phyloP scores from a whole-genome alignment of 768 basidiomycete genomes.

The Phylloporus sp. region DNA sequence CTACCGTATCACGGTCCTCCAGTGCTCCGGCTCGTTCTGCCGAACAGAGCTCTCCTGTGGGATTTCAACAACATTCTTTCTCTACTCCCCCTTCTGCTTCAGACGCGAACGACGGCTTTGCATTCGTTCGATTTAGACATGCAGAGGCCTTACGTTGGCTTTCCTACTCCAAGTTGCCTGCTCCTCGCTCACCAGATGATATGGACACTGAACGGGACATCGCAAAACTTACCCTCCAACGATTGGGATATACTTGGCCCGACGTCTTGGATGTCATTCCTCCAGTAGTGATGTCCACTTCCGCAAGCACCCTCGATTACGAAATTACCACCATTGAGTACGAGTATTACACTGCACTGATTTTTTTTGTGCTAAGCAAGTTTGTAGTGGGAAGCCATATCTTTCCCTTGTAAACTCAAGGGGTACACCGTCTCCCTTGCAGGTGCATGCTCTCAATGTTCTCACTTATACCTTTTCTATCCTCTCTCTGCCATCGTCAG shows the following conservation, averaged over 20 bases:
- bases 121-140: constrained; percentile 23
- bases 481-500: constrained; percentile 50
- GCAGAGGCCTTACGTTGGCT: constrained; percentile 24
- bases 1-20: constrained; percentile 12
- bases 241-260: constrained; percentile 42
- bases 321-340: constrained; percentile 21
- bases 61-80: constrained; percentile 1
- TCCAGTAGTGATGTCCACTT: constrained; percentile 19
- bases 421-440: constrained; percentile 51
- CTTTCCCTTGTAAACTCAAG: constrained; percentile 47
- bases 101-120: constrained; percentile 5
- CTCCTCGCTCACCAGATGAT: constrained; percentile 12
- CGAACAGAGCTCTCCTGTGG: not conserved
- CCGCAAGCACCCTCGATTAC: constrained; percentile 33
- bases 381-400: constrained; percentile 38
- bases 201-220: constrained; percentile 10
- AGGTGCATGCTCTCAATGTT: constrained; percentile 49
- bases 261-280: constrained; percentile 36
- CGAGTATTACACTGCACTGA: not conserved
- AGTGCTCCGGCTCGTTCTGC: not conserved
- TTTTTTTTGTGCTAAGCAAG: constrained; percentile 3
- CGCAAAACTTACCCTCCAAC: constrained; percentile 30
- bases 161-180: constrained; percentile 18
- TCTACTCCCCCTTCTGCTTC: not conserved
- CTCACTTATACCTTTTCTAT: constrained; percentile 46